Base-by-base conservation (phyloP, 2,329 filamentous ascomycete species). In the Ascomycota sp. region DNA sequence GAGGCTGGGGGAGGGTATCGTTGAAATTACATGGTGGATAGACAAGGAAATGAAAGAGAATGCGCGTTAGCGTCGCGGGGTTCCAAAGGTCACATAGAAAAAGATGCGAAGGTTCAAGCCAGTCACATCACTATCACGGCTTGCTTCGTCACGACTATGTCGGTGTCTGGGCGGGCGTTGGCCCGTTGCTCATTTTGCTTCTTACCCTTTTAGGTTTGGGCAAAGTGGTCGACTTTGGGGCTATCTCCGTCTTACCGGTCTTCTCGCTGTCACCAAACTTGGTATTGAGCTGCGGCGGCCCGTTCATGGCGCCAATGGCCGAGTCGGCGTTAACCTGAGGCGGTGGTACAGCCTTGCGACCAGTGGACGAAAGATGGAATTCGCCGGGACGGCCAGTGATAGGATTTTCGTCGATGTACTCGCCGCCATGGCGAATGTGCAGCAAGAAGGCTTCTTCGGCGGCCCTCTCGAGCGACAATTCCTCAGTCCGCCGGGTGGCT, bases 341-440 rank as follows among this genome's bases (percentile, higher is more conserved):
- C 16, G 52, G 47, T 11, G 45, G 46, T 5, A 51, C 47, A 2
- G 49, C 44, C 44, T 66, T 66, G 35, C 68, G 61, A 1, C 71
- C 70, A 0, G 68, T 73, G 7, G 67, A 70, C 7, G 65, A 64
- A 9, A 75, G 59, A 41, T 74, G 68, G 49, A 76, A 76, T 35
- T 72, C 68, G 33, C 72, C 72, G 1, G 72, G 72, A 25, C 64
- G 61, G 33, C 72, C 72, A 1, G 69, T 74, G 43, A 76, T 75
- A 30, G 71, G 69, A 41, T 73, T 76, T 48, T 75, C 68, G 49
- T 76, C 68, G 51, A 76, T 66, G 46, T 71, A 76, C 40, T 76
- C 70, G 33, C 68, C 64, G 28, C 69, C 71, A 41, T 66, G 68
- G 39, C 59, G 61, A 50, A 68, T 56, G 41, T 72, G 66, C 29